Percentiles rank a stretch among this genome's conserved stretches.
Evolutionary conservation across 441 rosid genomes (phyloP).

Genomic region (Erysimum pusillum): DNA sequence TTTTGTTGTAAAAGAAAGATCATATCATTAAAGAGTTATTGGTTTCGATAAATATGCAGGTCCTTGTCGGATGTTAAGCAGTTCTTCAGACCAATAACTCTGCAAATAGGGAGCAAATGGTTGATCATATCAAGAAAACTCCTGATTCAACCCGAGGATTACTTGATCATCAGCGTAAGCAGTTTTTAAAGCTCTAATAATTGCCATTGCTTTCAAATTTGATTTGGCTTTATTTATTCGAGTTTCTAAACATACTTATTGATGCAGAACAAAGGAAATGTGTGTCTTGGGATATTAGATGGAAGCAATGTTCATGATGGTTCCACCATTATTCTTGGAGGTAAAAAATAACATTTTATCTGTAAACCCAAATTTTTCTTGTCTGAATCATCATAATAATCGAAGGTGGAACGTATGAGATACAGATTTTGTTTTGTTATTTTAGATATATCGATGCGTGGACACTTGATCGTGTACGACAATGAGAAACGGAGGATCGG

Average conservation of each 20-base stretch:
- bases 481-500: conserved; percentile 78
- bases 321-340: conserved; percentile 87
- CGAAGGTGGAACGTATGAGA: neutral
- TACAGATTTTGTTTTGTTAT: conserved; percentile 16
- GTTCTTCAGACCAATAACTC: conserved; percentile 78
- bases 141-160: conserved; percentile 79
- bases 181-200: conserved; percentile 7
- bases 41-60: conserved; percentile 55
- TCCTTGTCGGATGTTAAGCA: conserved; percentile 67
- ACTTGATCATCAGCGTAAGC: conserved; percentile 82
- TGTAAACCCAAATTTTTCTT: neutral
- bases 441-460: conserved; percentile 79
- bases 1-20: conserved; percentile 4
- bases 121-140: conserved; percentile 75
- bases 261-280: conserved; percentile 79
- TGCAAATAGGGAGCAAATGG: conserved; percentile 92
- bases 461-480: conserved; percentile 77
- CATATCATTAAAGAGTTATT: neutral
- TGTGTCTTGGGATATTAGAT: conserved; percentile 91
- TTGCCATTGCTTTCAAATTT: neutral
- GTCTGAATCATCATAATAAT: conserved; percentile 7
- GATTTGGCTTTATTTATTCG: conserved; percentile 9
- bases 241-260: conserved; percentile 8
- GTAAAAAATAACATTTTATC: conserved; percentile 47
- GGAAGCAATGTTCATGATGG: conserved; percentile 87